phyloP scores from a whole-genome alignment of 495 filamentous ascomycete species.

The Cenococcum geophilum region DNA sequence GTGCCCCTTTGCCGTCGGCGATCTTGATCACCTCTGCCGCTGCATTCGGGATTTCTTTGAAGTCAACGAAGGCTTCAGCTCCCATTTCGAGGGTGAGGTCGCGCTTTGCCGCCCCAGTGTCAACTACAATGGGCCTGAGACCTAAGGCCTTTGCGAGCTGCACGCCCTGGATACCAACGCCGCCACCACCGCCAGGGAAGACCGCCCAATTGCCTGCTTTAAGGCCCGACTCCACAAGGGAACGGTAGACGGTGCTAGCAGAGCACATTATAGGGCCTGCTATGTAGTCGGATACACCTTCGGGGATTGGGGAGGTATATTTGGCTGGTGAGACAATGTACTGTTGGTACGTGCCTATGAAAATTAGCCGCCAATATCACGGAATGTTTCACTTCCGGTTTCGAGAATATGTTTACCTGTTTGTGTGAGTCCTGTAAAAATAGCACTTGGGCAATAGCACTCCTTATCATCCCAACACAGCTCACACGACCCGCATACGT shows the following conservation, averaged over 20 bases:
- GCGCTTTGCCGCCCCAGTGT: slow-evolving; percentile 28
- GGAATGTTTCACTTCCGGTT: slow-evolving; percentile 8
- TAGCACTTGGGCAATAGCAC: slow-evolving; percentile 38
- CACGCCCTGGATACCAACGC: slow-evolving; percentile 41
- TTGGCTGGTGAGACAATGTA: slow-evolving; percentile 35
- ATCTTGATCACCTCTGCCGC: slow-evolving; percentile 22
- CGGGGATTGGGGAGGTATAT: slow-evolving; percentile 42
- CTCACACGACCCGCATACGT: slow-evolving; percentile 48
- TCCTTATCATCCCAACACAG: slow-evolving; percentile 45
- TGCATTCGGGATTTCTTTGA: slow-evolving; percentile 20
- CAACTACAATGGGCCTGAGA: slow-evolving; percentile 26
- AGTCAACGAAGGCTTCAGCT: slow-evolving; percentile 31
- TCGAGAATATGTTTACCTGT: slow-evolving; percentile 14
- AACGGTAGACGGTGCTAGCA: slow-evolving; percentile 41
- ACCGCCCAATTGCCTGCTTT: slow-evolving; percentile 42
- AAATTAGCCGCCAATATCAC: too few relatives aligned
- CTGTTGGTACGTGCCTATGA: neutral
- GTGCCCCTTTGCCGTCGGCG: slow-evolving; percentile 29
- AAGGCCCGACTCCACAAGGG: slow-evolving; percentile 37
- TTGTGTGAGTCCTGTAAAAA: slow-evolving; percentile 39
- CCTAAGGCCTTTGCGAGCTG: slow-evolving; percentile 39
- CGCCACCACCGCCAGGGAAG: slow-evolving; percentile 43
- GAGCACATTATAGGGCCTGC: slow-evolving; percentile 47
- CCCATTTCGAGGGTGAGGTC: slow-evolving; percentile 23
- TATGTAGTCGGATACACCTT: slow-evolving; percentile 40